Percentiles rank a stretch among this genome's conserved stretches.
Evolutionary conservation across 306 rosid species (phyloP).

Genomic region (Carpinus viminea): DNA sequence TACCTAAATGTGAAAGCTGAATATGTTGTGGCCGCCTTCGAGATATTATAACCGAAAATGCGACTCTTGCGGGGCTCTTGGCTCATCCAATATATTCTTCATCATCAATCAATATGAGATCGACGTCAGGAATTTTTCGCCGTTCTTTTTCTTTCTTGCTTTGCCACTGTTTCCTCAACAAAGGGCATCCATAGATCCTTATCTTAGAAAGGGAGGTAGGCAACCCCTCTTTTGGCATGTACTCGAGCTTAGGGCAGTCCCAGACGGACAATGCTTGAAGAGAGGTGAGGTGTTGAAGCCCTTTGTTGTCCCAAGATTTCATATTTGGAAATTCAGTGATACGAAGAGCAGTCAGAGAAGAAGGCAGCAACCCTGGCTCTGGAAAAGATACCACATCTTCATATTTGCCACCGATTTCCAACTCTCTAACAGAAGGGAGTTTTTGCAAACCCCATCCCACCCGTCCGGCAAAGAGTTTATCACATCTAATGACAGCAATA

Average conservation of each 20-base stretch:
- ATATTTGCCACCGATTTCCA: background rate
- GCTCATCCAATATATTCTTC: too few relatives aligned
- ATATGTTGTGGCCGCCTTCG: too few relatives aligned
- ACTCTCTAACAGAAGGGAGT: background rate
- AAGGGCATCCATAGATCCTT: rapidly evolving
- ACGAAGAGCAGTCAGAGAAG: background rate
- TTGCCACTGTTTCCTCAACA: too few relatives aligned
- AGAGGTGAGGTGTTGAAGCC: background rate
- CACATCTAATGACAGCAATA: rapidly evolving
- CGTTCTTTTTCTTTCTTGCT: too few relatives aligned
- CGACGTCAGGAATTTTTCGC: too few relatives aligned
- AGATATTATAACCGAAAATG: too few relatives aligned
- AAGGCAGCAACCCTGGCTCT: background rate
- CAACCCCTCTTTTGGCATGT: too few relatives aligned
- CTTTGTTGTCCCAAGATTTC: background rate
- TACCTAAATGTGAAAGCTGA: too few relatives aligned
- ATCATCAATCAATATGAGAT: too few relatives aligned
- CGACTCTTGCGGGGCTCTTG: too few relatives aligned
- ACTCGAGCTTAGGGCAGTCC: too few relatives aligned
- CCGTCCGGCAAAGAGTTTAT: background rate
- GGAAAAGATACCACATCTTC: background rate
- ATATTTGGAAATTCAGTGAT: background rate
- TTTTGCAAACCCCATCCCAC: conserved; percentile 1
- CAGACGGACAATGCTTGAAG: background rate
- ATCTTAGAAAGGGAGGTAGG: too few relatives aligned